Evolutionary conservation across 441 rosid species (phyloP).

Genomic region (Eruca vesicaria): DNA sequence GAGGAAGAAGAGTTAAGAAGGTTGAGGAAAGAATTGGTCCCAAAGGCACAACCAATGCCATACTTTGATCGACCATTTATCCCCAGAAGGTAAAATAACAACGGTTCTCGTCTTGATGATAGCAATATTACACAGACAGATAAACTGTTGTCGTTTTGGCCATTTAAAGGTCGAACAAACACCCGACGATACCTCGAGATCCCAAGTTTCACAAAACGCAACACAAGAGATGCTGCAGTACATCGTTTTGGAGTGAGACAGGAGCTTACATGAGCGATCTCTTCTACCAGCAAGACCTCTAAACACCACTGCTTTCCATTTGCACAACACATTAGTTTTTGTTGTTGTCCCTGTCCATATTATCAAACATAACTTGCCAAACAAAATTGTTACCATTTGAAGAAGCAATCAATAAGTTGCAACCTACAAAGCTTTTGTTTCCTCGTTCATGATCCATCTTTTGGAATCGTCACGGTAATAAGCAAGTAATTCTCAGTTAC

Average conservation of each 20-base stretch:
- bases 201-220: slow-evolving; percentile 74
- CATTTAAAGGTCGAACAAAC: slow-evolving; percentile 56
- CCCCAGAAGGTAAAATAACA: slow-evolving; percentile 65
- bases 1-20: slow-evolving; percentile 82
- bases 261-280: slow-evolving; percentile 42
- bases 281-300: slow-evolving; percentile 24
- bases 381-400: background rate
- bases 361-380: background rate
- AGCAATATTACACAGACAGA: background rate
- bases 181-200: slow-evolving; percentile 79
- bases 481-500: background rate
- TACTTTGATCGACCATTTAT: slow-evolving; percentile 93
- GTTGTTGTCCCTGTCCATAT: slow-evolving; percentile 11
- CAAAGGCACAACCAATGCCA: slow-evolving; percentile 98
- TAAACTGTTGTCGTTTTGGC: background rate
- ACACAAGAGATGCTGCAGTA: slow-evolving; percentile 57
- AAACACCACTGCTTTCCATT: background rate
- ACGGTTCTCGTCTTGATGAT: background rate
- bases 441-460: background rate
- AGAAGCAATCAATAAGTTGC: slow-evolving; percentile 10
- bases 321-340: background rate
- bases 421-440: background rate
- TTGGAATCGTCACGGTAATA: background rate
- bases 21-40: slow-evolving; percentile 83
- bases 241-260: slow-evolving; percentile 63